These are phyloP conservation scores for Ensete ventricosum DNA, from an alignment of 176 grass and related monocot genomes.

Conservation along the genomic window DNA sequence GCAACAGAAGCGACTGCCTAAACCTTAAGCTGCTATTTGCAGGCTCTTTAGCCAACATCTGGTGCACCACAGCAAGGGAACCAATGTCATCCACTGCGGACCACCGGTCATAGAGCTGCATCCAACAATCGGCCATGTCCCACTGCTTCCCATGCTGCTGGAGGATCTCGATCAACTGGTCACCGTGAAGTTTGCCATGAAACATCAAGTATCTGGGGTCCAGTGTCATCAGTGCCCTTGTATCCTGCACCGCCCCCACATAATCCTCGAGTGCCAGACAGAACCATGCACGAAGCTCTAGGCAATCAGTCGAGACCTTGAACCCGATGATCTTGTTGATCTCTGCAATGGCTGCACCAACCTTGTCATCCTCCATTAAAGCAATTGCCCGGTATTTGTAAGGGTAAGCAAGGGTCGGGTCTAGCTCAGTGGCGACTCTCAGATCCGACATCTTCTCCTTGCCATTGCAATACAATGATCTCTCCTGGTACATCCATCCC, in stretches of 20 bases:
- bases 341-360: conserved; percentile 53
- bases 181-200: conserved; percentile 74
- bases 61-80: conserved; percentile 79
- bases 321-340: conserved; percentile 71
- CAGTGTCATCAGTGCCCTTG: conserved; percentile 62
- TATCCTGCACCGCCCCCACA: conserved; percentile 59
- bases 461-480: conserved; percentile 60
- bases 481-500: conserved; percentile 93
- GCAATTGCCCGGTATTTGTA: conserved; percentile 72
- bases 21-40: conserved; percentile 86
- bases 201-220: conserved; percentile 81
- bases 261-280: conserved; percentile 53
- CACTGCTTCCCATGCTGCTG: conserved; percentile 52
- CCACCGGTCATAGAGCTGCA: conserved; percentile 94
- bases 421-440: conserved; percentile 45
- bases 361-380: conserved; percentile 66
- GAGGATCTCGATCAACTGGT: conserved; percentile 70
- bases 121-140: conserved; percentile 98
- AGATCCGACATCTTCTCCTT: conserved; percentile 79
- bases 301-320: conserved; percentile 65
- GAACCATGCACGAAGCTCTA: conserved; percentile 88
- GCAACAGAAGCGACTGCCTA: conserved; percentile 75
- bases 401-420: conserved; percentile 66
- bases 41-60: conserved; percentile 82
- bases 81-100: conserved; percentile 85